Evolutionary conservation across 2,329 filamentous ascomycete genomes (phyloP).

Genomic region (Graphiopsis chlorocephala): DNA sequence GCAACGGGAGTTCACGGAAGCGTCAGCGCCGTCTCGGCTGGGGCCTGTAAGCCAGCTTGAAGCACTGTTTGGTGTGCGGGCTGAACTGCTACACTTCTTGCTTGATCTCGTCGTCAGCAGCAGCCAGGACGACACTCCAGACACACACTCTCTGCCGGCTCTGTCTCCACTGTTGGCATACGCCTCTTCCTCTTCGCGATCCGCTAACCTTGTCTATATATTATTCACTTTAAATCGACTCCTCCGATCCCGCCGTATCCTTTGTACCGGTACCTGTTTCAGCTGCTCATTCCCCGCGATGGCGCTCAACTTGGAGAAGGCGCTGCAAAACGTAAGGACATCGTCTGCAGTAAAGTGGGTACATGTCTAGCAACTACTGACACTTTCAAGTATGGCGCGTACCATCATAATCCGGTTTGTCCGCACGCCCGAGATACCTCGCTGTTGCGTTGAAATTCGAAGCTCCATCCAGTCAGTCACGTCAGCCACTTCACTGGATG

Average conservation of each 20-base stretch:
- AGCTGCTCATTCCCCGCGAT: conserved; percentile 30
- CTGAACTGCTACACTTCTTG: neutral
- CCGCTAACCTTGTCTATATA: neutral
- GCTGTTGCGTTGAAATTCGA: conserved; percentile 9
- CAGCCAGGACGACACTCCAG: neutral
- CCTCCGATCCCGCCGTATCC: neutral
- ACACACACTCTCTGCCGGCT: neutral
- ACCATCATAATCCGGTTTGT: conserved; percentile 69
- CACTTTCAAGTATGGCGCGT: conserved; percentile 70
- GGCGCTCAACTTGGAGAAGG: conserved; percentile 73
- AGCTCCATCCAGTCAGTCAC: neutral
- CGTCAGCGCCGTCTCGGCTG: neutral
- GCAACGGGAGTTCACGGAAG: neutral
- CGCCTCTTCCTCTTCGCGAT: neutral
- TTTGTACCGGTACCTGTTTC: neutral
- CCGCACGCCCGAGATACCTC: conserved; percentile 7
- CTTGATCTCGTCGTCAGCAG: conserved; percentile 7
- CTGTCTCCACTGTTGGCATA: neutral
- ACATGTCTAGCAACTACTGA: conserved; percentile 19
- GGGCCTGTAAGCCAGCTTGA: neutral
- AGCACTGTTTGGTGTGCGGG: conserved; percentile 2
- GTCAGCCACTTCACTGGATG: neutral
- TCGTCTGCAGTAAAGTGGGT: neutral
- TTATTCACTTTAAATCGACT: neutral
- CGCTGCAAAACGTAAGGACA: conserved; percentile 72